These are phyloP conservation scores for Anisodus tanguticus DNA, from an alignment of 257 asterid genomes.

Conservation along the genomic window DNA sequence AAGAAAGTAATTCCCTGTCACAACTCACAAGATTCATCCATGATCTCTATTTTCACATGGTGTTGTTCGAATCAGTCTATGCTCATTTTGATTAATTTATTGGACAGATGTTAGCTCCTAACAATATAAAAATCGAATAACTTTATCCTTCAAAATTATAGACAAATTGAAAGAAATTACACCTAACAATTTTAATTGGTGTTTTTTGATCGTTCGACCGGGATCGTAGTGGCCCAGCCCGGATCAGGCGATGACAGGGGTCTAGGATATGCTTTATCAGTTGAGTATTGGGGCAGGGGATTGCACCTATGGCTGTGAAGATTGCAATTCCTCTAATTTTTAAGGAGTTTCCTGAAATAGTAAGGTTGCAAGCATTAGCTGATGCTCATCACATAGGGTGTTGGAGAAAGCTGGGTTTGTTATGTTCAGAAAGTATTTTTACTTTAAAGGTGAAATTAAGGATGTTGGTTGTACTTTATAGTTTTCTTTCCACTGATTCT, in stretches of 20 bases:
- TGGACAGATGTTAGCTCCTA: too few relatives aligned
- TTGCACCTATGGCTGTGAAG: constrained; percentile 44
- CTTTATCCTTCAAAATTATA: too few relatives aligned
- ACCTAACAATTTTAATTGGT: too few relatives aligned
- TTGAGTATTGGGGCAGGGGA: constrained; percentile 57
- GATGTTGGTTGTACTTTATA: constrained; percentile 50
- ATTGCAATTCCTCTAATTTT: constrained; percentile 47
- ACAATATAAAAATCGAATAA: too few relatives aligned
- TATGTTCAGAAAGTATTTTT: constrained; percentile 44
- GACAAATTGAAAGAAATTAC: too few relatives aligned
- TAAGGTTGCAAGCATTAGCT: constrained; percentile 48
- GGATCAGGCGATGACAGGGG: constrained; percentile 47
- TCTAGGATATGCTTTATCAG: constrained; percentile 48
- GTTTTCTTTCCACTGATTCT: constrained; percentile 41
- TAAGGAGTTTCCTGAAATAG: constrained; percentile 40
- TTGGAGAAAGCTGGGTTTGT: constrained; percentile 52
- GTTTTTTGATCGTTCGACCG: constrained; percentile 44
- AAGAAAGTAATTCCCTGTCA: too few relatives aligned
- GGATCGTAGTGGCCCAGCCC: constrained; percentile 41
- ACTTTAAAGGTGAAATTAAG: constrained; percentile 45
- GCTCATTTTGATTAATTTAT: too few relatives aligned
- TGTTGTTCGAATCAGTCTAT: too few relatives aligned
- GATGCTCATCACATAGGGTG: constrained; percentile 51
- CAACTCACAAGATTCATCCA: too few relatives aligned
- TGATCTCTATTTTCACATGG: too few relatives aligned